These are phyloP conservation scores for Erigeron canadensis DNA, from an alignment of 129 eudicot genomes.

Conservation along the genomic window DNA sequence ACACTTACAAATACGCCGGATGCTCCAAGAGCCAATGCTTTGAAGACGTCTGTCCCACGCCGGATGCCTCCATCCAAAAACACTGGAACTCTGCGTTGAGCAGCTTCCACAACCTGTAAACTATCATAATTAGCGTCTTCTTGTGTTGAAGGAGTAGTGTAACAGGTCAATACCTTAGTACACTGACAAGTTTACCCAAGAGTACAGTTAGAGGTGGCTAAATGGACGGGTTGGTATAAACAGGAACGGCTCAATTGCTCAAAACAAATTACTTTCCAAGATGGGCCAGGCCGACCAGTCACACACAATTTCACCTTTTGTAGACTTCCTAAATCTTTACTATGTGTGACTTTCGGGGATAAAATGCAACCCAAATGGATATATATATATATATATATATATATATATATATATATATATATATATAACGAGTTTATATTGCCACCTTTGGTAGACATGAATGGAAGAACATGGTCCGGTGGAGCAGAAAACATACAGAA, in stretches of 20 bases:
- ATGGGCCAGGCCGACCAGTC: too few species aligned
- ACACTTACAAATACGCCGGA: slow-evolving; percentile 76
- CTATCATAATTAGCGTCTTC: background rate
- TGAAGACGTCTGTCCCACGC: slow-evolving; percentile 91
- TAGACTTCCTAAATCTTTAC: too few species aligned
- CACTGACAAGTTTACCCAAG: background rate
- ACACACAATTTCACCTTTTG: too few species aligned
- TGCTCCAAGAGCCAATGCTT: slow-evolving; percentile 89
- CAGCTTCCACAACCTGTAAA: slow-evolving; percentile 72
- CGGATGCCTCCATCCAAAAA: slow-evolving; percentile 79
- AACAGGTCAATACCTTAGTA: background rate
- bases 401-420: background rate
- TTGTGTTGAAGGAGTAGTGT: background rate
- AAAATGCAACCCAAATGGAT: background rate
- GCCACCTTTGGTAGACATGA: background rate
- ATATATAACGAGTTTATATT: background rate
- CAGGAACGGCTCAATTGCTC: too few species aligned
- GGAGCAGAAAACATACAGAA: background rate
- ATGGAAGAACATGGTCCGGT: background rate
- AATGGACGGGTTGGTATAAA: background rate
- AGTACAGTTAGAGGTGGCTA: background rate
- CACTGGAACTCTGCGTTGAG: slow-evolving; percentile 62
- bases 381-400: background rate
- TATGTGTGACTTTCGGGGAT: too few species aligned
- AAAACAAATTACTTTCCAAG: too few species aligned